These are phyloP conservation scores for Amaranthus cruentus DNA, from an alignment of 148 eudicot genomes.

Conservation along the genomic window DNA sequence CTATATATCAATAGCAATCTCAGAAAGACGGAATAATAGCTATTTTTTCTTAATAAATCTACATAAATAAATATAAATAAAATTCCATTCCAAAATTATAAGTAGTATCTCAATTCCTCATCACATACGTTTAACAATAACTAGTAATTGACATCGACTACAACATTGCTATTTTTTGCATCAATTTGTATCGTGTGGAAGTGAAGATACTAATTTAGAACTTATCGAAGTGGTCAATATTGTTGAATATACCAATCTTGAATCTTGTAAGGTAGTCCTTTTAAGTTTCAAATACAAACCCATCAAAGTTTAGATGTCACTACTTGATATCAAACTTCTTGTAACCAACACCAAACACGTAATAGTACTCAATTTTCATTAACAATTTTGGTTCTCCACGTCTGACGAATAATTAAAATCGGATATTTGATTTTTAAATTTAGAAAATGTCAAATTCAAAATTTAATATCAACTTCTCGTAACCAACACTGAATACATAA, in stretches of 20 bases:
- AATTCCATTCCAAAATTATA: not conserved
- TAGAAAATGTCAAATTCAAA: not conserved
- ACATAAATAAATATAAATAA: not conserved
- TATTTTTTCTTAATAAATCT: not conserved
- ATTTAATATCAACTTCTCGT: not conserved
- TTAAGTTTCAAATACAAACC: not conserved
- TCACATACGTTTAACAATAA: not conserved
- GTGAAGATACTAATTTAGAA: not conserved
- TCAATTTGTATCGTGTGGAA: no score
- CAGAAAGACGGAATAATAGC: no score
- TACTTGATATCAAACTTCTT: not conserved
- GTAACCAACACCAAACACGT: not conserved
- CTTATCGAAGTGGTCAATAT: conserved; percentile 11
- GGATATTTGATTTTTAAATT: not conserved
- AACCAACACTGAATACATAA: conserved; percentile 6
- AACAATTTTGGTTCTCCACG: no score
- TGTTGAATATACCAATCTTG: not conserved
- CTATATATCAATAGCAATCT: no score
- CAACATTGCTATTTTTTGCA: no score
- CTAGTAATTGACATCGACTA: no score
- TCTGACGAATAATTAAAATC: no score
- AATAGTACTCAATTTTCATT: no score
- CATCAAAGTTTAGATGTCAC: not conserved
- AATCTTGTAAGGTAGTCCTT: not conserved
- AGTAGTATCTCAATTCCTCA: not conserved